Evolutionary conservation across 2,329 filamentous ascomycete species (phyloP), one percentile per base, ranked within the genome.

Genomic region (Aurifilum marmelostoma): DNA sequence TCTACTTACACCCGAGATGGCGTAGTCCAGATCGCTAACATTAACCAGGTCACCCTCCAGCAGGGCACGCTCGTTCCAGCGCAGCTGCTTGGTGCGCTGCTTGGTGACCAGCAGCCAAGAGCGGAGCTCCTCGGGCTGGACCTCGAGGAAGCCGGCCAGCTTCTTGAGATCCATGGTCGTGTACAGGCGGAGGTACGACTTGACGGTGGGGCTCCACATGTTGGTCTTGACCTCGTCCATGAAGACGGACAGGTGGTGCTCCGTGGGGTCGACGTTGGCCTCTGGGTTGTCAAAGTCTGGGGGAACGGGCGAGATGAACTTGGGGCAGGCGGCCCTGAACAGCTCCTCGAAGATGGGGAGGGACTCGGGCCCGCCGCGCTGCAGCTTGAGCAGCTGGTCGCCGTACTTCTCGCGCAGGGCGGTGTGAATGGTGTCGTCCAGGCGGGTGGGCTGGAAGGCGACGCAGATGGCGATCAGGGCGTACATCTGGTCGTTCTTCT

Each of bases 201-300:
- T 97, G 80, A 99, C 92, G 60, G 94, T 97, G 59, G 96, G 96
- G 80, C 93, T 95, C 90, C 90, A 97, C 89, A 99, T 96, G 83
- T 97, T 98, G 83, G 93, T 97, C 89, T 97, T 97, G 81, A 99
- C 95, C 85, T 99, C 96, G 75, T 97, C 94, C 95, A 99, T 98
- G 87, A 99, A 99, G 83, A 99, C 92, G 76, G 92, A 87, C 73
- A 97, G 89, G 83, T 99, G 95, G 86, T 99, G 96, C 84, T 99
- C 95, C 74, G 97, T 89, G 58, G 96, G 96, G 84, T 99, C 96
- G 76, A 98, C 87, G 86, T 99, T 99, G 83, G 94, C 83, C 82
- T 94, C 90, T 72, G 96, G 94, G 87, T 97, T 95, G 79, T 98
- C 96, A 81, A 99, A 99, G 84, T 99, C 94, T 66, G 96, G 96